These are phyloP conservation scores for Fusarium multiceps DNA, from an alignment of 2,329 filamentous ascomycete genomes.

Conservation along the genomic window DNA sequence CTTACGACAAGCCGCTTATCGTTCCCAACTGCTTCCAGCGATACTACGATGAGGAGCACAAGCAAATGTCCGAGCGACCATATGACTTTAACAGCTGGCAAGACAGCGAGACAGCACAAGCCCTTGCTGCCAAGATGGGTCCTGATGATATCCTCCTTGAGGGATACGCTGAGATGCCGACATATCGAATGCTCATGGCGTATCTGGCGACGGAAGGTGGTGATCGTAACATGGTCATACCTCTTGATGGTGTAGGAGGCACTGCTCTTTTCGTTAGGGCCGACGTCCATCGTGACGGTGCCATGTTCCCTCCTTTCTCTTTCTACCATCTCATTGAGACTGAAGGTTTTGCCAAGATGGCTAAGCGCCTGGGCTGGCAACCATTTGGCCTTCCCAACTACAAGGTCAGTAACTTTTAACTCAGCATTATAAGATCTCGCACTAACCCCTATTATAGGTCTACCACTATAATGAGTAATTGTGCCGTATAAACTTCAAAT, in stretches of 20 bases:
- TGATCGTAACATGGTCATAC: constrained; percentile 71
- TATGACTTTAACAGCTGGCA: constrained; percentile 99
- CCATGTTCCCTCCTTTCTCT: constrained; percentile 97
- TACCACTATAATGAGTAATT: constrained; percentile 89
- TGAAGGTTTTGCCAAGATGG: constrained; percentile 98
- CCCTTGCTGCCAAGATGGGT: constrained; percentile 82
- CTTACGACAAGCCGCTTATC: constrained; percentile 89
- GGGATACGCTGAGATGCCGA: constrained; percentile 92
- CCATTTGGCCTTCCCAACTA: constrained; percentile 95
- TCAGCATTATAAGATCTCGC: background rate
- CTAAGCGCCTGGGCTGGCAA: constrained; percentile 85
- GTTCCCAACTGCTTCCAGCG: constrained; percentile 96
- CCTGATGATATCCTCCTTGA: constrained; percentile 93
- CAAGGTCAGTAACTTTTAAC: constrained; percentile 71
- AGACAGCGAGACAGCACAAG: constrained; percentile 82
- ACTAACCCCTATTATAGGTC: constrained; percentile 64
- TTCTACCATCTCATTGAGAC: constrained; percentile 99
- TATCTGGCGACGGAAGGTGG: constrained; percentile 73
- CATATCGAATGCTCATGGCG: constrained; percentile 91
- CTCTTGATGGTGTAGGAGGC: constrained; percentile 92
- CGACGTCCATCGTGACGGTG: constrained; percentile 94
- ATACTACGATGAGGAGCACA: constrained; percentile 76
- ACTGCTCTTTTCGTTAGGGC: constrained; percentile 94
- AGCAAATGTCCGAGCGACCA: constrained; percentile 78
- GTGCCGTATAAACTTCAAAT: constrained; percentile 1